Evolutionary conservation across 2,329 filamentous ascomycete species (phyloP).

Genomic region (Clarireedia sp.): DNA sequence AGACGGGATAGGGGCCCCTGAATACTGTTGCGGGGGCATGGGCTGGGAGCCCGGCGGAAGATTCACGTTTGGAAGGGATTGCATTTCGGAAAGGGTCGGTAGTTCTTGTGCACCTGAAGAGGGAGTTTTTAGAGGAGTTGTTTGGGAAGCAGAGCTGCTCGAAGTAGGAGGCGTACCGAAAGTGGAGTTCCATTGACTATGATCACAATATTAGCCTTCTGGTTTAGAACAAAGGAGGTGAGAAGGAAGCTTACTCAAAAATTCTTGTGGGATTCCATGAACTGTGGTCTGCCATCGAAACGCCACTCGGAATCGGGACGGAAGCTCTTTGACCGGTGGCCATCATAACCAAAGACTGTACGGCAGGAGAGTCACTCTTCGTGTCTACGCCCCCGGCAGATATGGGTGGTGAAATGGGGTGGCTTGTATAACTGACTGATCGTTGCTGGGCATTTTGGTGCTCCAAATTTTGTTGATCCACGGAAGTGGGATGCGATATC

Average conservation of each 20-base stretch:
- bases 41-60: slow-evolving; percentile 38
- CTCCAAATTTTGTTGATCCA: slow-evolving; percentile 41
- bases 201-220: slow-evolving; percentile 23
- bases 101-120: slow-evolving; percentile 38
- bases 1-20: slow-evolving; percentile 43
- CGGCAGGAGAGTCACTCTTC: slow-evolving; percentile 68
- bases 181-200: slow-evolving; percentile 88
- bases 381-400: slow-evolving; percentile 63
- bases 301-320: slow-evolving; percentile 35
- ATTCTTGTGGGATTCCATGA: slow-evolving; percentile 82
- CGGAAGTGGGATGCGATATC: slow-evolving; percentile 15
- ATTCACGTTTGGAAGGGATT: slow-evolving; percentile 43
- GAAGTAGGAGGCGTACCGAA: slow-evolving; percentile 55
- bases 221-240: neutral
- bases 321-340: slow-evolving; percentile 40
- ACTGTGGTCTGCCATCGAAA: slow-evolving; percentile 48
- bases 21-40: slow-evolving; percentile 44
- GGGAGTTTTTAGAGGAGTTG: slow-evolving; percentile 30
- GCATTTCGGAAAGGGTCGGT: slow-evolving; percentile 36
- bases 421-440: slow-evolving; percentile 56
- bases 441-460: slow-evolving; percentile 42
- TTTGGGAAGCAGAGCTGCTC: slow-evolving; percentile 29
- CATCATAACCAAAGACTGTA: slow-evolving; percentile 67
- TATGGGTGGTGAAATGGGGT: slow-evolving; percentile 74
- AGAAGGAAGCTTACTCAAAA: slow-evolving; percentile 64